Evolutionary conservation across 306 rosid species (phyloP), one percentile per base, ranked within the genome.

Genomic region (Pachyrhizus erosus): DNA sequence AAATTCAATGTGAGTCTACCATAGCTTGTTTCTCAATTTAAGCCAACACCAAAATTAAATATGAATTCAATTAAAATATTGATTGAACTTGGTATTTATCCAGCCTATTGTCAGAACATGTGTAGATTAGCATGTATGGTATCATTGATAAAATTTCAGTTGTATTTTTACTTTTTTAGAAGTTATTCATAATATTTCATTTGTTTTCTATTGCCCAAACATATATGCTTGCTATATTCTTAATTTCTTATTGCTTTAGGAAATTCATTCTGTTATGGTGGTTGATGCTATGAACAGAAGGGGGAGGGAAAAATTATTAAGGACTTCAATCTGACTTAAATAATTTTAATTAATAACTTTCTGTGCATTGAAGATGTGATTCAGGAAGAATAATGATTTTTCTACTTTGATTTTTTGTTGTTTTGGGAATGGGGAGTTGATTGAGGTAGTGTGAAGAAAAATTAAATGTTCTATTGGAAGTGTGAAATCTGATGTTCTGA

Each of bases 21-120:
- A 2, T 49, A 5, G 42, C 61, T 58, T 24, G 46, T 54, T 69
- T 21, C 27, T 46, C 52, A 34, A 80, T 48, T 27, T 13, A 57
- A 75, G 23, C 6, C 45, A 57, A 34, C 68, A 18, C 11, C 74
- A 80, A 55, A 57, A 43, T 55, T 51, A 75, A 26, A 23, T 31
- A 15, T 24, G 20, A 43, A 42, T 66, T 66, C 9, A 71, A 29
- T 67, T 29, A 68, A 60, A 26, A 66, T 43, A 71, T 80, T 70
- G 40, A 62, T 55, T 34, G n/a, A 73, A 81, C 26, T 17, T 70
- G 71, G 71, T 70, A 18, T 26, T 21, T 57, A 7, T 51, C 27
- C n/a, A 23, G 9, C 46, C 21, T 51, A 14, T 29, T 21, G 20
- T 29, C 52, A 46, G 66, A 61, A 57, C 37, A 18, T 18, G 37